Percentiles rank a stretch among this genome's conserved stretches.
Conservation (phyloP, 2,329 filamentous ascomycete genomes). For the Chrysosporium keratinophilum region DNA sequence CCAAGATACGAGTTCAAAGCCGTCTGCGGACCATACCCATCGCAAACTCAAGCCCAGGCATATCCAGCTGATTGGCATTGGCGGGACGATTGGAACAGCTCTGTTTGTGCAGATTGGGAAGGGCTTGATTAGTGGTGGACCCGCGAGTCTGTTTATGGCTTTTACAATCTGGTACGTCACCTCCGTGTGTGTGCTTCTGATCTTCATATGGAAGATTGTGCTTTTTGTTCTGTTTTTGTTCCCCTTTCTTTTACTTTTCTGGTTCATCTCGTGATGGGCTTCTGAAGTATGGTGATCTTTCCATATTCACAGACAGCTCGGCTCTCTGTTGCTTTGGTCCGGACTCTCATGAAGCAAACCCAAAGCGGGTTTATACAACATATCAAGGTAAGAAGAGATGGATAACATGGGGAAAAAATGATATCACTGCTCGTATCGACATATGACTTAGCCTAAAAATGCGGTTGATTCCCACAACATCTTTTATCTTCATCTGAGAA, state of each 20-base stretch:
- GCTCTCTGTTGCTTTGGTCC: no score
- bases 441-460: no score
- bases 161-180: constrained; percentile 38
- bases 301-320: no score
- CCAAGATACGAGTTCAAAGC: constrained; percentile 15
- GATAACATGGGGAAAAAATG: no score
- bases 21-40: constrained; percentile 27
- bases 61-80: constrained; percentile 40
- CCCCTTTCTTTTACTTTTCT: neutral
- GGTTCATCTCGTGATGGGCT: no score
- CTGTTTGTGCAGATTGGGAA: constrained; percentile 37
- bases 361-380: no score
- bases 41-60: constrained; percentile 38
- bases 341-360: no score
- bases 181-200: neutral
- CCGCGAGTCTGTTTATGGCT: constrained; percentile 36
- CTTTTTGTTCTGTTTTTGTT: constrained; percentile 10
- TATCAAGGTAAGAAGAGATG: no score
- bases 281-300: no score
- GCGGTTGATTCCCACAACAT: no score
- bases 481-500: no score
- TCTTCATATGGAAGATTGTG: neutral
- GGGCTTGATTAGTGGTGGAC: constrained; percentile 33
- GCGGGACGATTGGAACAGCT: constrained; percentile 37
- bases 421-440: no score